Evolutionary conservation across 805 yeast genomes (phyloP).

Genomic region (Starmerella geochares): DNA sequence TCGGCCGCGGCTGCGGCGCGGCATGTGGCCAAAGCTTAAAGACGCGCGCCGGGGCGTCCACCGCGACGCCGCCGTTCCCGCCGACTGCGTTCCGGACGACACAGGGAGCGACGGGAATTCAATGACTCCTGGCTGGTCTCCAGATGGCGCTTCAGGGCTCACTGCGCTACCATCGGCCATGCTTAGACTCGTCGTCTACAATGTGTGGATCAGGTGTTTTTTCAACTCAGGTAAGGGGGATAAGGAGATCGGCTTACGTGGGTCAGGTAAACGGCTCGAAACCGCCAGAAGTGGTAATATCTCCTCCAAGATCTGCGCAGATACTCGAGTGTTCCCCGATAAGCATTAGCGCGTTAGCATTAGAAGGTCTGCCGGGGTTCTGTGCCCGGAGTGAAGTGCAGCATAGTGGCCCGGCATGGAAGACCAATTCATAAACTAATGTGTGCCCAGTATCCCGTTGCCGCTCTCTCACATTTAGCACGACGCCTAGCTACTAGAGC

Average conservation of each 20-base stretch:
- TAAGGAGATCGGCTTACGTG: not conserved
- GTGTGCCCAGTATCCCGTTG: no score
- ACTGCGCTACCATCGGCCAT: slow-evolving; percentile 1
- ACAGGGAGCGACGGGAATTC: slow-evolving; percentile 15
- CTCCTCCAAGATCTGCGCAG: not conserved
- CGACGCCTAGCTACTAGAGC: no score
- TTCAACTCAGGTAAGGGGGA: slow-evolving; percentile 1
- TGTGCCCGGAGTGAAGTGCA: no score
- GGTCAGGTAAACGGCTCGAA: not conserved
- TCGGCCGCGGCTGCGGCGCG: slow-evolving; percentile 22
- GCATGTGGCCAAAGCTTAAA: slow-evolving; percentile 2
- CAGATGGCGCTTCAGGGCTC: not conserved
- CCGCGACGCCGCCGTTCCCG: not conserved
- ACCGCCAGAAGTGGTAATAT: not conserved
- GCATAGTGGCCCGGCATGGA: no score
- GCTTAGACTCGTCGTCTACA: not conserved
- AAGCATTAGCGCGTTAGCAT: no score
- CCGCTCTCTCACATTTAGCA: no score
- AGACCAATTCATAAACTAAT: no score
- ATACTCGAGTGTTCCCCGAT: no score
- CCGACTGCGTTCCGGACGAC: slow-evolving; percentile 8
- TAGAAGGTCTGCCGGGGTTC: no score
- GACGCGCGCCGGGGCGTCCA: slow-evolving; percentile 17
- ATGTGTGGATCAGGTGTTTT: slow-evolving; percentile 5
- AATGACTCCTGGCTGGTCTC: slow-evolving; percentile 4